phyloP scores from a whole-genome alignment of 2,329 filamentous ascomycete genomes.

The Exophiala viscosa region DNA sequence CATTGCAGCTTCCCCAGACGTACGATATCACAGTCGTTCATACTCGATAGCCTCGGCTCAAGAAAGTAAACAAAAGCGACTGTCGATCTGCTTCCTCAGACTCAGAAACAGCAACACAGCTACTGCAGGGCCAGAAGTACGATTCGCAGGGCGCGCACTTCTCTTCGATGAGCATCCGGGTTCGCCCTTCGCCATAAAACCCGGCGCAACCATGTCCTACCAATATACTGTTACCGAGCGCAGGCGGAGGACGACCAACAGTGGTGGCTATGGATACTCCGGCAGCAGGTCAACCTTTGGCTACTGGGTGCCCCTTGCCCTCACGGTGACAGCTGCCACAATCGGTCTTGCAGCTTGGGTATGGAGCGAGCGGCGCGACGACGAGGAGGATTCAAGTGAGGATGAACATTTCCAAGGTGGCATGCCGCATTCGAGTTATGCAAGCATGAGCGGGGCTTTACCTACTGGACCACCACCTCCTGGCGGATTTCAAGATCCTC shows the following conservation, averaged over 20 bases:
- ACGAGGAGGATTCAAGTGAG: constrained; percentile 56
- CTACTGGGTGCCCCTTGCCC: constrained; percentile 83
- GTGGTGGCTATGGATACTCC: constrained; percentile 39
- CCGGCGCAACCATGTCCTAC: constrained; percentile 19
- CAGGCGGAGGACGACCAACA: constrained; percentile 20
- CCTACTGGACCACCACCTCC: constrained; percentile 33
- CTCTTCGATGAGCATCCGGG: neutral
- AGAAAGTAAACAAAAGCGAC: constrained; percentile 15
- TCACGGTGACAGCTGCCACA: constrained; percentile 84
- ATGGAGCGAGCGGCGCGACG: constrained; percentile 80
- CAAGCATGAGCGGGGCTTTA: constrained; percentile 29
- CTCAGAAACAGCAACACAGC: neutral
- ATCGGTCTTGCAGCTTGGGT: constrained; percentile 85
- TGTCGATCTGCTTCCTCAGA: neutral
- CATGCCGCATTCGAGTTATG: constrained; percentile 46
- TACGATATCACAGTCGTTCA: neutral
- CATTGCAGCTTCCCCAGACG: neutral
- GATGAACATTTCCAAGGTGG: constrained; percentile 55
- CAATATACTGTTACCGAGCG: constrained; percentile 27
- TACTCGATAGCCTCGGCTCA: constrained; percentile 9
- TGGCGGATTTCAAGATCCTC: constrained; percentile 22
- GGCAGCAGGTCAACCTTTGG: constrained; percentile 45
- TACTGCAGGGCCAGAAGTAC: neutral
- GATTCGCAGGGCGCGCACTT: too few relatives aligned
- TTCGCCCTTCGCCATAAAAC: neutral